Percentiles rank a stretch among this genome's conserved stretches.
These are phyloP conservation scores for Paramecium sexaurelia DNA, from an alignment of 73 alveolate genomes.

Conservation along the genomic window DNA sequence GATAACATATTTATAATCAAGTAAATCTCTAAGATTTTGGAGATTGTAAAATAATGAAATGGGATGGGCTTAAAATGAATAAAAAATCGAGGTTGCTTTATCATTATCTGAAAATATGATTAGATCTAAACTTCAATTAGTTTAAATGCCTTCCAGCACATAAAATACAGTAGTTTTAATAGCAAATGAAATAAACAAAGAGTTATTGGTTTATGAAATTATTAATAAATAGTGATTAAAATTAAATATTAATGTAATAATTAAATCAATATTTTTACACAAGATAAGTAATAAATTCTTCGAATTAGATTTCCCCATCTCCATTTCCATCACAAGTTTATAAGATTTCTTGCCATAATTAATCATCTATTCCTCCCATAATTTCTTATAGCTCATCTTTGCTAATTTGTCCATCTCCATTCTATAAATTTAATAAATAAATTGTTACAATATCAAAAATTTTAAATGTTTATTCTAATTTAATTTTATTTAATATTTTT, in stretches of 20 bases:
- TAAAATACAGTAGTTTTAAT: conserved; percentile 29
- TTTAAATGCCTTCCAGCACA: conserved; percentile 37
- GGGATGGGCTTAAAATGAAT: conserved; percentile 43
- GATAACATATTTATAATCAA: not conserved
- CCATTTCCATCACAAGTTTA: conserved; percentile 18
- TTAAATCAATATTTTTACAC: not conserved
- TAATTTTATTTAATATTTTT: not conserved
- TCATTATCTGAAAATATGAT: not conserved
- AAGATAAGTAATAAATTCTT: conserved; percentile 2
- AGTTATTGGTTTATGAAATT: conserved; percentile 52
- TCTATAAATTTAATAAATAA: not conserved
- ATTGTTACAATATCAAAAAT: conserved; percentile 15
- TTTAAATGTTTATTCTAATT: conserved; percentile 36
- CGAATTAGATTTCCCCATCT: conserved; percentile 24
- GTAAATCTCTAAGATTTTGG: conserved; percentile 23
- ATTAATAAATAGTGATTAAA: not conserved
- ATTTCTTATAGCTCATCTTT: conserved; percentile 24
- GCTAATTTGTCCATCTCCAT: conserved; percentile 53
- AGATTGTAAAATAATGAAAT: not conserved
- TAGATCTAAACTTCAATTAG: conserved; percentile 35
- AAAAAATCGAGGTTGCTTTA: conserved; percentile 25
- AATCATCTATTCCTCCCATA: conserved; percentile 50
- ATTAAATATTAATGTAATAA: not conserved
- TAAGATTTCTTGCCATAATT: conserved; percentile 33
- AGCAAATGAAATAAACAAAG: conserved; percentile 41